Base-by-base conservation (phyloP, 768 basidiomycete species). In the Leccinum disarticulatum region DNA sequence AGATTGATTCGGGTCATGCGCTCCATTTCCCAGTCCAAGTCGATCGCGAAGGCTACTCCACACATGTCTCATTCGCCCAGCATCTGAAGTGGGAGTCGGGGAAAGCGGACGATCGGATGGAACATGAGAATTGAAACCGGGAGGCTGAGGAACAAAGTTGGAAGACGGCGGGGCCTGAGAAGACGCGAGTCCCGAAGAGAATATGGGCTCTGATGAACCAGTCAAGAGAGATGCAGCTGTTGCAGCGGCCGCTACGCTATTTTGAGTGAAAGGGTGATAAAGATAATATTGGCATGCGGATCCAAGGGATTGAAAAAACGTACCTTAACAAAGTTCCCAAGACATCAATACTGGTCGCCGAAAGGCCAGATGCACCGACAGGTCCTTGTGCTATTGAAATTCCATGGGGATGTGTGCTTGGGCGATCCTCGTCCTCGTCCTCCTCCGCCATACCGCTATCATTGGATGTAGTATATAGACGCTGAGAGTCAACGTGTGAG, bases 191-290 rank as follows among this genome's bases (percentile, higher is more conserved):
- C 82, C 79, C 25, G 86, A 80, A 38, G 83, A 80, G 57, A 88
- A 80, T 48, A 90, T 81, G 11, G 85, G 81, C 52, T 87, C 83
- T 4, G 86, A 83, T 25, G 86, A 83, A 36, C 89, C 89, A 1
- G 87, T 86, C n/a, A 91, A 79, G 30, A 91, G 80, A 3, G 92
- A 93, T 8, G 90, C 90, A 2, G 92, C 91, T 1, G 91, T 93
- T n/a, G 92, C 92, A 10, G 92, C 90, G n/a, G 92, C 91, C 4
- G 92, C 92, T 33, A 93, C 92, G 65, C 92, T 90, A 62, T 52
- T 69, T 19, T 17, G 52, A 8, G n/a, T 31, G 43, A 19, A 46
- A 19, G 11, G 11, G 5, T 43, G 43, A 49, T 9, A 33, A 30
- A 38, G 11, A 54, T 31, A 28, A 27, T 15, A 36, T 58, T 13